These are phyloP conservation scores for Asterella californica DNA, from an alignment of 225 moss, liverwort and hornwort genomes.

Conservation along the genomic window DNA sequence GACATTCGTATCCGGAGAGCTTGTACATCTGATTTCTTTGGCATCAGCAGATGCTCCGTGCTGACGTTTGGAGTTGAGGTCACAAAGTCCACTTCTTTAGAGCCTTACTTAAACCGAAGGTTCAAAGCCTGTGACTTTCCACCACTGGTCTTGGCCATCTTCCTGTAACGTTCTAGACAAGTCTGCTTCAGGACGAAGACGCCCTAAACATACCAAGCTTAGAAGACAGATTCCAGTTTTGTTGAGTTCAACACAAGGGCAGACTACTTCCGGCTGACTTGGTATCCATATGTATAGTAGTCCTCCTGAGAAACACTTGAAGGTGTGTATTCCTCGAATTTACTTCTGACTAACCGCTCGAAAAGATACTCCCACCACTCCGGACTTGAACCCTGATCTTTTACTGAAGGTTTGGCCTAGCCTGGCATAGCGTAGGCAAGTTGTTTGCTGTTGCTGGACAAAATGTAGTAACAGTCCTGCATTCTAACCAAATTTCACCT, in stretches of 20 bases:
- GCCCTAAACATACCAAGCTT: not conserved
- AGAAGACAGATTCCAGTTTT: no score
- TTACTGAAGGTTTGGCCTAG: no score
- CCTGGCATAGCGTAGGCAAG: not conserved
- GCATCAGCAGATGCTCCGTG: constrained; percentile 2
- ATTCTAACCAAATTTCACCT: no score
- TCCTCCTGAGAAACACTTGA: no score
- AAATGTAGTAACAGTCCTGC: not conserved
- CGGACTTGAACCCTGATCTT: no score
- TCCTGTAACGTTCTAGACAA: not conserved
- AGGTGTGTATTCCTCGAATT: no score
- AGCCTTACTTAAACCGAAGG: not conserved
- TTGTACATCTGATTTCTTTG: not conserved
- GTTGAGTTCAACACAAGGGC: no score
- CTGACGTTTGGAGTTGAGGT: not conserved
- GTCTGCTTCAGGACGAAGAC: not conserved
- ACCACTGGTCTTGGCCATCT: not conserved
- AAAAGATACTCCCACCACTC: no score
- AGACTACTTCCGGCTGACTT: no score
- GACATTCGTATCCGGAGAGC: not conserved
- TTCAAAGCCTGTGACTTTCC: not conserved
- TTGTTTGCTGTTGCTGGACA: no score
- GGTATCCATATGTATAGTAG: no score
- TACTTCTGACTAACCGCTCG: not conserved
- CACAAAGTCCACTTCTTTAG: not conserved